Evolutionary conservation across 768 basidiomycete species (phyloP).

Genomic region (Porpolomopsis calyptriformis): DNA sequence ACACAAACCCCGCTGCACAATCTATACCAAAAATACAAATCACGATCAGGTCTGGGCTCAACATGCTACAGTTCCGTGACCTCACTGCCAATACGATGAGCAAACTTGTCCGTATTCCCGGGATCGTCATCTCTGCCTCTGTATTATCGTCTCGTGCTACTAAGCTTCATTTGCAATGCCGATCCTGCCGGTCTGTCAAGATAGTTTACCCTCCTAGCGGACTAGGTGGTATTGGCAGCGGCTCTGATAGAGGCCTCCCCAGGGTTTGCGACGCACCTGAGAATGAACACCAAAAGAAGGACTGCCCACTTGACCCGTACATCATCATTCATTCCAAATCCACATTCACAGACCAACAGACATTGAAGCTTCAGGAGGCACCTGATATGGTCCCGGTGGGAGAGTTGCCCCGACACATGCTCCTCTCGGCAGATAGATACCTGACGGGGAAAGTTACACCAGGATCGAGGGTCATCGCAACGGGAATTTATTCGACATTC

Average conservation of each 20-base stretch:
- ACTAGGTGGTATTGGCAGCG: constrained; percentile 79
- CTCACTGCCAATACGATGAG: constrained; percentile 91
- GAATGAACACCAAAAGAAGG: constrained; percentile 77
- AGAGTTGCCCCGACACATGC: constrained; percentile 92
- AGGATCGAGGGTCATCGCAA: constrained; percentile 89
- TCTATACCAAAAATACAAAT: constrained; percentile 67
- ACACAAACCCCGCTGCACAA: constrained; percentile 28
- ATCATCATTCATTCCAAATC: constrained; percentile 92
- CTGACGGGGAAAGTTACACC: constrained; percentile 91
- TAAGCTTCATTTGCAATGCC: constrained; percentile 86
- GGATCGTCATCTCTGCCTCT: constrained; percentile 96
- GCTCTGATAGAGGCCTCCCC: constrained; percentile 76
- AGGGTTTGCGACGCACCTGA: constrained; percentile 77
- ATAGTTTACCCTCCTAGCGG: constrained; percentile 68
- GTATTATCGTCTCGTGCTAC: constrained; percentile 89
- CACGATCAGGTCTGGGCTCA: constrained; percentile 80
- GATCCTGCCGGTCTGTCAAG: constrained; percentile 75
- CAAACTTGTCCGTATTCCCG: constrained; percentile 91
- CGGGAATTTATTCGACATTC: constrained; percentile 96
- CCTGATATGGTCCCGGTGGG: constrained; percentile 99
- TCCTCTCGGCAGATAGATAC: constrained; percentile 83
- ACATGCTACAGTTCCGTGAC: constrained; percentile 88
- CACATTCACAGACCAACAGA: constrained; percentile 91
- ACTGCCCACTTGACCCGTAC: constrained; percentile 94
- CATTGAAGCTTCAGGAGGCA: constrained; percentile 93